Evolutionary conservation across 495 filamentous ascomycete genomes (phyloP), one percentile per base, ranked within the genome.

Genomic region (Corynascus novoguineensis): DNA sequence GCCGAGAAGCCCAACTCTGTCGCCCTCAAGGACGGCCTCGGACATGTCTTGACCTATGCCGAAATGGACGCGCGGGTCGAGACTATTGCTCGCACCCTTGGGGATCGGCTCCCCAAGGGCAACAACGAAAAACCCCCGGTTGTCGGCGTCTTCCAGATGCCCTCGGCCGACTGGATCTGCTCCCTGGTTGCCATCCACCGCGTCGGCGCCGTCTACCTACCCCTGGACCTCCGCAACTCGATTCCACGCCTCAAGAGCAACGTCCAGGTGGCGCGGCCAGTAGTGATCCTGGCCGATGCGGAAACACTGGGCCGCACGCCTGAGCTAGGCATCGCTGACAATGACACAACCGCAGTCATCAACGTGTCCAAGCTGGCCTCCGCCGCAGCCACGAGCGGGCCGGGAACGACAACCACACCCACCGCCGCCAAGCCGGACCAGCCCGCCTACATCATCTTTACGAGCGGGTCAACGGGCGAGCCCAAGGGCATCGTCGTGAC

Each of bases 121-220:
- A 4, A 46, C 49, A 5, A 32, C 47, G 10, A n/a, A 15, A 9
- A 38, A n/a, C 8, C 35, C 35, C 7, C 35, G 14, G 35, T 38
- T 6, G 67, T 74, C 0, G 58, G 32, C 12, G 68, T 73, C 5
- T 67, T 67, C 50, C 69, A 70, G 42, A 52, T 70, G 10, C 61
- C 81, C 0, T 25, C 63, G 1, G 14, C 67, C 1, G 71, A 81
- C 41, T 81, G 72, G 73, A 61, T 79, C 14, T 74, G 63, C 22
- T 81, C 80, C 0, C 56, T 84, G 31, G 71, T 85, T 0, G 82
- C 80, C 11, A 78, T 84, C 44, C 49, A 78, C 59, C 68, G 72
- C 0, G 15, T 80, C 37, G 82, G 81, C 0, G 75, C 62, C 6
- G 58, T 73, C 1, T 85, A 83, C 52, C 60, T 84, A 1, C 82